These are phyloP conservation scores for Galeopsis tetrahit DNA, from an alignment of 257 asterid species.

Conservation along the genomic window DNA sequence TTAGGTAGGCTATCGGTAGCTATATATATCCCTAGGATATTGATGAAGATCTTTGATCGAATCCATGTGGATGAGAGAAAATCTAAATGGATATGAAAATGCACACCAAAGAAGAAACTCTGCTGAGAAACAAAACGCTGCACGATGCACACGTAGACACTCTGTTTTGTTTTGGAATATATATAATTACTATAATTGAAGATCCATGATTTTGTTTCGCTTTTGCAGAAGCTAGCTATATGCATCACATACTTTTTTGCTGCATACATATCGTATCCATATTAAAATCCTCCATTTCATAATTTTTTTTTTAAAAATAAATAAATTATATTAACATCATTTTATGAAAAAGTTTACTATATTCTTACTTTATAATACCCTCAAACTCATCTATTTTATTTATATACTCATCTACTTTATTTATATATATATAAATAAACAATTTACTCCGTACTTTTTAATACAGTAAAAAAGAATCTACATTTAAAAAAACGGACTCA, in stretches of 20 bases:
- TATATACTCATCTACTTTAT: too few relatives aligned
- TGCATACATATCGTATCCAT: slow-evolving; percentile 14
- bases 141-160: slow-evolving; percentile 13
- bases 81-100: slow-evolving; percentile 9
- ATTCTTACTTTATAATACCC: too few relatives aligned
- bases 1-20: too few relatives aligned
- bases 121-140: not conserved
- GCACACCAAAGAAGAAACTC: too few relatives aligned
- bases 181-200: not conserved
- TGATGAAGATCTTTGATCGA: not conserved
- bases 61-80: slow-evolving; percentile 6
- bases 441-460: too few relatives aligned
- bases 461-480: too few relatives aligned
- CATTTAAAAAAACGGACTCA: too few relatives aligned
- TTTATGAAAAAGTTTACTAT: too few relatives aligned
- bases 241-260: not conserved
- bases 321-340: too few relatives aligned
- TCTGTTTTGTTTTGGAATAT: not conserved
- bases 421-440: too few relatives aligned
- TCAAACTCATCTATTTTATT: too few relatives aligned
- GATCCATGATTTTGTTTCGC: not conserved
- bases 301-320: too few relatives aligned
- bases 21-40: not conserved
- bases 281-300: not conserved
- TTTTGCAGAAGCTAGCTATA: not conserved